Conservation (phyloP, 139 green algal genomes). For the Deuterostichococcus epilithicus region DNA sequence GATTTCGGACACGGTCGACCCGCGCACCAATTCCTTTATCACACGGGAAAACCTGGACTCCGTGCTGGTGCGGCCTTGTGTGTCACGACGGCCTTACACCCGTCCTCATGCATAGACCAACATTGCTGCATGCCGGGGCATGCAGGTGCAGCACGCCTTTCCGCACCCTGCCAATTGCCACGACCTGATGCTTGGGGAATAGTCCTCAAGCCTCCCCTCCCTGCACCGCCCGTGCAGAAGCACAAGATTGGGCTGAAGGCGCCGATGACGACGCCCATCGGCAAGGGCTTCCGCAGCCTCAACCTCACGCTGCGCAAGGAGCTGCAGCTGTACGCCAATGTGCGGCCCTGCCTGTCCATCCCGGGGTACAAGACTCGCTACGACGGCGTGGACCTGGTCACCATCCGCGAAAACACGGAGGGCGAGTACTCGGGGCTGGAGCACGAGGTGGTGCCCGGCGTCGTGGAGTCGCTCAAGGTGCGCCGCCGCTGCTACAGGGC, state of each 20-base stretch:
- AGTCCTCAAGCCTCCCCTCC: neutral
- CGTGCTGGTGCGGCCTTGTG: conserved; percentile 66
- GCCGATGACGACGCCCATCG: conserved; percentile 96
- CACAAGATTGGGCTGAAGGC: conserved; percentile 90
- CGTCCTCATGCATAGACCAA: neutral
- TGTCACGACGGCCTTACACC: neutral
- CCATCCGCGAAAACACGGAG: conserved; percentile 97
- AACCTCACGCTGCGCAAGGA: conserved; percentile 97
- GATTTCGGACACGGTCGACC: conserved; percentile 78
- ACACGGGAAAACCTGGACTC: conserved; percentile 92
- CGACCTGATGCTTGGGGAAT: neutral
- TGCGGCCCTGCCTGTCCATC: conserved; percentile 92
- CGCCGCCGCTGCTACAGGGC: neutral
- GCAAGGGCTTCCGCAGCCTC: conserved; percentile 85
- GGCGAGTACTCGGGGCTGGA: conserved; percentile 95
- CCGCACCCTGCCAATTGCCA: too few species aligned
- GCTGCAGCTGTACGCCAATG: conserved; percentile 93
- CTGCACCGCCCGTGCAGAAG: conserved; percentile 46
- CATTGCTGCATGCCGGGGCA: neutral
- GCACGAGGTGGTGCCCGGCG: conserved; percentile 91
- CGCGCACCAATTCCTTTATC: conserved; percentile 88
- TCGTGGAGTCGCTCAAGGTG: conserved; percentile 93
- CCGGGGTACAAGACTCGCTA: conserved; percentile 95
- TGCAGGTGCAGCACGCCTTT: neutral
- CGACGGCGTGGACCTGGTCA: conserved; percentile 92